Evolutionary conservation across 768 basidiomycete species (phyloP), one percentile per base, ranked within the genome.

Genomic region (Russula olivacea): DNA sequence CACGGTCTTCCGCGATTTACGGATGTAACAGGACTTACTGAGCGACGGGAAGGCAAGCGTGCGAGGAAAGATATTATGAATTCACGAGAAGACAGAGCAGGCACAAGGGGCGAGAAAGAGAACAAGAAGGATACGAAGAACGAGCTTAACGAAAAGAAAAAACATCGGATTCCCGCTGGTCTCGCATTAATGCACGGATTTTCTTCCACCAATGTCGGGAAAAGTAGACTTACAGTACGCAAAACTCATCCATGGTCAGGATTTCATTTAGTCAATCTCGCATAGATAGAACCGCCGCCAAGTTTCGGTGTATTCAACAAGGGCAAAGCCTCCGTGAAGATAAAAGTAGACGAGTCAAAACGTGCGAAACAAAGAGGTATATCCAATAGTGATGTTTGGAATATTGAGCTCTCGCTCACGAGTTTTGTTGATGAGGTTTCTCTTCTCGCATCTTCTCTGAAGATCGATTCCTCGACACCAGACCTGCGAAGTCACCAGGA

Each of bases 131-230:
- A 64, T 30, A 11, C 57, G 36, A 71, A 71, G 50, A 63, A 45
- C 51, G 36, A 32, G 4, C 17, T 69, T 64, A 45, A 70, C 49
- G 52, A 70, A 71, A 58, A 71, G 67, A 36, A 73, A 72, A 59
- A 68, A 66, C 45, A 47, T n/a, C 79, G 74, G 50, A 60, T 77
- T 11, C 76, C 80, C 10, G 73, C 80, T 1, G 83, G 80, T 4
- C 75, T 87, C 38, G 85, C 86, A 0, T 75, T 89, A 30, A 83
- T 89, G 83, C 83, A 87, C 64, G 85, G 84, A 0, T 86, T 88
- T 69, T 73, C 78, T 17, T 81, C 87, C 0, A 80, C 79, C 6
- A 87, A 85, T 65, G 78, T 89, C 2, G 83, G 85, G 15, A 81
- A 78, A 57, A 78, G 81, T 60, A 79, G 87, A 45, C 69, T 89